phyloP scores from a whole-genome alignment of 164 flowering plant genomes.

The Vitis amurensis region DNA sequence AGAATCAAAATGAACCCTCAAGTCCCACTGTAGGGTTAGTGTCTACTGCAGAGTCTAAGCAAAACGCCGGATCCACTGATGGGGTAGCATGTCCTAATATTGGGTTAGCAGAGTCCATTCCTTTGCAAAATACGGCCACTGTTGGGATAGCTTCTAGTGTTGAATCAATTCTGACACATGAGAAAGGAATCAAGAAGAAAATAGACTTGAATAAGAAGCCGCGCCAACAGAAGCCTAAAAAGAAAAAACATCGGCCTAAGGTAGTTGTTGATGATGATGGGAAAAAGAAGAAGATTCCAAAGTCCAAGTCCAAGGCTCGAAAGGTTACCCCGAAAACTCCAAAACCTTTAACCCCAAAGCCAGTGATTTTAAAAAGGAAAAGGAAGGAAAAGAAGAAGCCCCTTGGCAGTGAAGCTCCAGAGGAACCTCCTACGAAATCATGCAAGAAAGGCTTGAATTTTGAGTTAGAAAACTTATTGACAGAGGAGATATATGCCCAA shows the following conservation, averaged over 20 bases:
- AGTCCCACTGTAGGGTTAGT: too few relatives aligned
- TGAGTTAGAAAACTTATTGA: too few relatives aligned
- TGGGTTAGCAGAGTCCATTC: too few relatives aligned
- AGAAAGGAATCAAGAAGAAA: not conserved
- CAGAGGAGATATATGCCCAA: too few relatives aligned
- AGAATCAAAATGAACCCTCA: too few relatives aligned
- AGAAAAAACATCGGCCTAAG: constrained; percentile 20
- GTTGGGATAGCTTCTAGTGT: too few relatives aligned
- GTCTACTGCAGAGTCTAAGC: too few relatives aligned
- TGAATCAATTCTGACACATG: too few relatives aligned
- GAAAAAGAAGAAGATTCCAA: not conserved
- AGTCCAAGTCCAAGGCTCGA: not conserved
- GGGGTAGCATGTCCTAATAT: too few relatives aligned
- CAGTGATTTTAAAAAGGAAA: not conserved
- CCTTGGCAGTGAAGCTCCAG: not conserved
- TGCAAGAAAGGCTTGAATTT: constrained; percentile 4
- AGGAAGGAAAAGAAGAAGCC: not conserved
- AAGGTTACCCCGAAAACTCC: not conserved
- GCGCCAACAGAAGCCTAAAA: constrained; percentile 8
- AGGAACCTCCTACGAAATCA: not conserved
- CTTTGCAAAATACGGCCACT: too few relatives aligned
- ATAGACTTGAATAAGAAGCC: constrained; percentile 7
- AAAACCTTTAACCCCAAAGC: not conserved
- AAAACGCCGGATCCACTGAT: too few relatives aligned
- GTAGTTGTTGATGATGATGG: constrained; percentile 16